Conservation (phyloP, 2,329 filamentous ascomycete species). For the Aureobasidium sp. region DNA sequence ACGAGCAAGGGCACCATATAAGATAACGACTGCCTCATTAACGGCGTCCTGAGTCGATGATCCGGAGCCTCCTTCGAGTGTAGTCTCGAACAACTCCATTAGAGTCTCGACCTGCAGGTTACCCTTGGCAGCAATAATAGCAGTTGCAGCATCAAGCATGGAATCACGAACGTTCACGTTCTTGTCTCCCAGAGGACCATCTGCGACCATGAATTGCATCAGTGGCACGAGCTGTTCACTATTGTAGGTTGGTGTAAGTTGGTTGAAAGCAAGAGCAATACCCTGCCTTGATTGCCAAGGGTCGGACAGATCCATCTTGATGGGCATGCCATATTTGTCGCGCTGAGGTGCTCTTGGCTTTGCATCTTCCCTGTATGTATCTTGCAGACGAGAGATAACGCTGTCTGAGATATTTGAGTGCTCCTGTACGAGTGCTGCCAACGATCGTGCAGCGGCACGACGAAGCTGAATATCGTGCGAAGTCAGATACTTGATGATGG, state of each 20-base stretch:
- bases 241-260: slow-evolving; percentile 65
- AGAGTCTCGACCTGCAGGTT: slow-evolving; percentile 76
- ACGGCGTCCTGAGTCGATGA: slow-evolving; percentile 79
- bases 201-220: slow-evolving; percentile 76
- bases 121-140: slow-evolving; percentile 73
- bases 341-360: slow-evolving; percentile 77
- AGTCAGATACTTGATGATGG: slow-evolving; percentile 69
- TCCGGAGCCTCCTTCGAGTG: slow-evolving; percentile 76
- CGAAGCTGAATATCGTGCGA: slow-evolving; percentile 75
- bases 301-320: slow-evolving; percentile 79
- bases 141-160: slow-evolving; percentile 86
- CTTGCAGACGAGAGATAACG: slow-evolving; percentile 59
- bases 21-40: slow-evolving; percentile 94
- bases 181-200: slow-evolving; percentile 79
- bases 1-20: slow-evolving; percentile 88
- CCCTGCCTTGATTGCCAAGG: slow-evolving; percentile 89
- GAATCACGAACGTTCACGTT: slow-evolving; percentile 70
- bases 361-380: slow-evolving; percentile 67
- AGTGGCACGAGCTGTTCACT: slow-evolving; percentile 66
- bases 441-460: slow-evolving; percentile 70
- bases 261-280: slow-evolving; percentile 78
- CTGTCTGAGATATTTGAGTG: slow-evolving; percentile 54
- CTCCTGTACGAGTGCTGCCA: slow-evolving; percentile 64
- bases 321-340: slow-evolving; percentile 91
- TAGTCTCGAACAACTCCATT: slow-evolving; percentile 86